Evolutionary conservation across 768 basidiomycete species (phyloP).

Genomic region (Tricholoma bakamatsutake): DNA sequence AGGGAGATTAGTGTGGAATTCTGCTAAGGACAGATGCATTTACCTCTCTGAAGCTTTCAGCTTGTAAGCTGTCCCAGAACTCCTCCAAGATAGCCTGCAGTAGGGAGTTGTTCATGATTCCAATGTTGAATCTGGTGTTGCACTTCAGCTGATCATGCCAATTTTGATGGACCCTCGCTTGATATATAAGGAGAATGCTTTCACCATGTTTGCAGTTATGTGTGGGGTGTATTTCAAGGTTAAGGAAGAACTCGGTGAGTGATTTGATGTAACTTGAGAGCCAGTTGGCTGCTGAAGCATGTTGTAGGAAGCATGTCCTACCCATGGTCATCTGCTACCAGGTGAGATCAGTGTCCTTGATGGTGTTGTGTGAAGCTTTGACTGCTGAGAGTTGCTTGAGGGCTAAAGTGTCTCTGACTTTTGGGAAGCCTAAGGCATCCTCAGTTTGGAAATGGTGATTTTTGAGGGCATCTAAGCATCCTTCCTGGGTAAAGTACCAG

Average conservation of each 20-base stretch:
- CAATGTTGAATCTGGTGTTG: no score
- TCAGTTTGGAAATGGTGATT: background rate
- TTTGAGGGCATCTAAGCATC: background rate
- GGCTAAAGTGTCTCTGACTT: background rate
- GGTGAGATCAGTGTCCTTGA: background rate
- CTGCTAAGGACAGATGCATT: background rate
- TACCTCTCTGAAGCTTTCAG: no score
- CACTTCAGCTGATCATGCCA: background rate
- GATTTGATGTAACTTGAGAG: background rate
- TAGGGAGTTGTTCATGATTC: no score
- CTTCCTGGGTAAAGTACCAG: no score
- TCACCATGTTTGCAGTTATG: conserved; percentile 1
- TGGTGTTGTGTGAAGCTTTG: background rate
- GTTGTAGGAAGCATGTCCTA: background rate
- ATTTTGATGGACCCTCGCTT: background rate
- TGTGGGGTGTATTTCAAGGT: background rate
- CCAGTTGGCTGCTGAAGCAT: background rate
- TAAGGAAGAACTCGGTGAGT: background rate
- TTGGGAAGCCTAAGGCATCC: background rate
- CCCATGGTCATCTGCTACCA: background rate
- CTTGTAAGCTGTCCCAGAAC: no score
- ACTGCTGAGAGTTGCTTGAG: background rate
- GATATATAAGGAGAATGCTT: conserved; percentile 2
- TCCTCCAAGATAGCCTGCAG: no score
- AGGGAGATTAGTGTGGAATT: background rate